Base-by-base conservation (phyloP, 441 rosid genomes). In the Flueggea neowawraea region DNA sequence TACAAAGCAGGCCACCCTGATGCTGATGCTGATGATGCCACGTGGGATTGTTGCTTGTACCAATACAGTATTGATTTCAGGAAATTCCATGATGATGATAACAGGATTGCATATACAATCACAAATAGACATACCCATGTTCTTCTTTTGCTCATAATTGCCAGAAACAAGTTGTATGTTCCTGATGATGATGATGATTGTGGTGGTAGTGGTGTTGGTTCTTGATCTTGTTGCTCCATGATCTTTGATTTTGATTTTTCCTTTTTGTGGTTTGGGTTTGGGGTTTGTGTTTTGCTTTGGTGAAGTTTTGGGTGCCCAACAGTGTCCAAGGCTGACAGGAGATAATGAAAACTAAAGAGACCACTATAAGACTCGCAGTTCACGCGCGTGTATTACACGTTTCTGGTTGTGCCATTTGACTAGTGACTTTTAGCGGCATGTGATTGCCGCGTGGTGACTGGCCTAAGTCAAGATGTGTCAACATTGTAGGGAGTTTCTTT, bases 91-190 rank as follows among this genome's bases (percentile, higher is more conserved):
- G 95, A 79, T 16, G 78, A 82, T 16, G 83, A 80, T 39, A 94
- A 67, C 59, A 94, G 80, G 67, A 75, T 67, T 16, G 90, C 87
- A 68, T 94, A 90, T 17, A 94, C 97, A 16, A 85, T 44, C 45
- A 90, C 82, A 66, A 90, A 94, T 52, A 90, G 81, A 71, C 87
- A 87, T 57, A 84, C 96, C 98, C 98, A 90, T 50, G 96, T 94
- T 63, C 91, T 70, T 74, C 98, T 82, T 73, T 89, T 91, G 89
- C 97, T 90, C 97, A 94, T 87, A 66, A 94, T 65, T 59, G 60
- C 51, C 51, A 94, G 70, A 32, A 90, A 71, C 62, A 91, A 63
- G 14, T 54, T 70, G 80, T 85, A 87, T 10, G 89, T 60, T 57
- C n/a, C n/a, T n/a, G 78, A 48, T 55, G 98, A 31, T 60, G 82